A percentile compares a stretch with the other conserved stretches of the same genome.
Conservation (phyloP, 2,329 filamentous ascomycete genomes). For the Blumeriella jaapii region DNA sequence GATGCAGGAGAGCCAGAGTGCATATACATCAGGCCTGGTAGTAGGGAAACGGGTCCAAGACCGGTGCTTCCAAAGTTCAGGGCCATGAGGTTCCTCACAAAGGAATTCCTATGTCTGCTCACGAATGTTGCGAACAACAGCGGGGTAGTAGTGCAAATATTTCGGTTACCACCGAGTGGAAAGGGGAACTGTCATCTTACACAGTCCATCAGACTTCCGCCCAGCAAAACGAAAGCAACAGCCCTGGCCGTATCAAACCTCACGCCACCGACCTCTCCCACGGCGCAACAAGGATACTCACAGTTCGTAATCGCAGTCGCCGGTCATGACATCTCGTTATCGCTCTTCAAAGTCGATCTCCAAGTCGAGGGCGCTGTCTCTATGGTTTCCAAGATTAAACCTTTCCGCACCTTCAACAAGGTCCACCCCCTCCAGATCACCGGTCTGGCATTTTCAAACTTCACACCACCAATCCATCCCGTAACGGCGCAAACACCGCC, state of each 20-base stretch:
- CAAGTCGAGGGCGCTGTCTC: conserved; percentile 35
- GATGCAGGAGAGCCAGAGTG: conserved; percentile 36
- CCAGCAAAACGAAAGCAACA: conserved; percentile 60
- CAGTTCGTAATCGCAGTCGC: conserved; percentile 76
- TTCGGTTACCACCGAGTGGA: conserved; percentile 30
- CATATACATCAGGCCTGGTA: conserved; percentile 45
- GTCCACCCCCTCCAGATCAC: conserved; percentile 49
- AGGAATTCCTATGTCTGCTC: conserved; percentile 44
- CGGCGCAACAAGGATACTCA: conserved; percentile 44
- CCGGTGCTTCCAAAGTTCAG: conserved; percentile 41
- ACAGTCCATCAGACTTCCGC: conserved; percentile 47
- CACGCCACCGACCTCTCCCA: conserved; percentile 38
- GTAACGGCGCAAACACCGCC: conserved; percentile 22
- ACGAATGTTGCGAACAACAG: conserved; percentile 47
- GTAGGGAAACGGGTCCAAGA: conserved; percentile 30
- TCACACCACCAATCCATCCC: conserved; percentile 19
- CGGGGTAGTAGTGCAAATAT: conserved; percentile 44
- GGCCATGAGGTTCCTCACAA: conserved; percentile 46
- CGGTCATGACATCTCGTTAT: conserved; percentile 67
- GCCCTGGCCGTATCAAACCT: conserved; percentile 68
- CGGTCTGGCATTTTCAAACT: conserved; percentile 42
- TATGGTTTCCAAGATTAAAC: conserved; percentile 40
- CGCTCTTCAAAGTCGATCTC: conserved; percentile 68
- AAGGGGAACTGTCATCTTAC: conserved; percentile 37
- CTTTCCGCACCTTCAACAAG: conserved; percentile 40